Evolutionary conservation across 768 basidiomycete genomes (phyloP).

Genomic region (Crucibulum laeve): DNA sequence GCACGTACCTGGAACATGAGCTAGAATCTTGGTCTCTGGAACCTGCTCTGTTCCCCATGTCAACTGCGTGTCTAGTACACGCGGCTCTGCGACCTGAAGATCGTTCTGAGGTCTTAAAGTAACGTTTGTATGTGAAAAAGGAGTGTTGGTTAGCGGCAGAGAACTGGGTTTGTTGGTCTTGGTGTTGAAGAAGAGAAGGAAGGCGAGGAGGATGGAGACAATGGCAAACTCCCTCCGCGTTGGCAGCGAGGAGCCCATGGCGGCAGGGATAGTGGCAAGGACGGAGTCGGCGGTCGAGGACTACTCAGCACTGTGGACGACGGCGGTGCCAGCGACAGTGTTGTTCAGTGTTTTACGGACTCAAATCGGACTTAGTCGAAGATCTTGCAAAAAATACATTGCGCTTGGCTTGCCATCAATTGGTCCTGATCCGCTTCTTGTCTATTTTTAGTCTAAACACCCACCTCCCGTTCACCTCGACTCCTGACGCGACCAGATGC

Average conservation of each 20-base stretch:
- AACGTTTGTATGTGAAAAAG: slow-evolving; percentile 3
- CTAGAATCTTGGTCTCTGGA: slow-evolving; percentile 62
- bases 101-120: slow-evolving; percentile 6
- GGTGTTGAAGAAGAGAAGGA: slow-evolving; percentile 45
- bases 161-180: too few species aligned
- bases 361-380: too few species aligned
- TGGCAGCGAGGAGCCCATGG: slow-evolving; percentile 36
- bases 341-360: too few species aligned
- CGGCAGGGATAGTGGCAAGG: slow-evolving; percentile 7
- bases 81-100: slow-evolving; percentile 10
- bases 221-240: slow-evolving; percentile 54
- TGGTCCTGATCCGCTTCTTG: too few species aligned
- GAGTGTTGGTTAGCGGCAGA: slow-evolving; percentile 14
- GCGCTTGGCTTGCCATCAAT: too few species aligned
- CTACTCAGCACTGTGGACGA: too few species aligned
- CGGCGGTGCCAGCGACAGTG: too few species aligned
- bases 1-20: slow-evolving; percentile 69
- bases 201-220: slow-evolving; percentile 41
- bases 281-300: too few species aligned
- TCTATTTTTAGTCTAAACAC: too few species aligned
- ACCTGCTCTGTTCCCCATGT: slow-evolving; percentile 34
- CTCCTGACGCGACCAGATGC: too few species aligned
- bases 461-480: too few species aligned
- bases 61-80: slow-evolving; percentile 21
- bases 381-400: too few species aligned